Base-by-base conservation (phyloP, 179 eudicot species). In the Silene vulgaris region DNA sequence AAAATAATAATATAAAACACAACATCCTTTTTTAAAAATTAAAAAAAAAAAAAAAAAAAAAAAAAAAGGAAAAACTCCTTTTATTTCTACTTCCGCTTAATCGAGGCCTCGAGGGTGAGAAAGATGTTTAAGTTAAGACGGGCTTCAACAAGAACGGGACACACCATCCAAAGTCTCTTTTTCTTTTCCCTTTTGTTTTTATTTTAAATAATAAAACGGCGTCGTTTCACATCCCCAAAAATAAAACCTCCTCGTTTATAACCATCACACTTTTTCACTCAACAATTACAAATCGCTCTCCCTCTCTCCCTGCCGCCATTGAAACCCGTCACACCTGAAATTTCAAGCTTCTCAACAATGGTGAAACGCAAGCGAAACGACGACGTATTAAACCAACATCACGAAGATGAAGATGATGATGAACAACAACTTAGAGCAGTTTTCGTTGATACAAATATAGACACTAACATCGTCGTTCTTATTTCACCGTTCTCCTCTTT, bases 401-500 rank as follows among this genome's bases (percentile, higher is more conserved):
- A 20, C 0, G 77, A 67, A 0, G 23, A 65, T 0, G 45, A 65
- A 3, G 82, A 89, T 21, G 84, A 65, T 0, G 66, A 32, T 4
- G 45, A 71, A 28, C 19, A 52, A 52, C 59, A 52, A 0, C 43
- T 68, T 3, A 54, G 52, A 17, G 81, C 90, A 28, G 84, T 90
- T 17, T 88, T 81, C 78, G 67, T 91, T 52, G 91, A 90, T 74
- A 91, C 97, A 29, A 88, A 28, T 76, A 81, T 91, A 61, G 81
- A 86, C 62, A 91, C 97, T 56, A 92, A 85, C 76, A 48, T 91
- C 9, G 85, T 77, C 13, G n/a, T 84, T 50, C 77, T 82, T 28
- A 84, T 81, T 69, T 81, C 90, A 21, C 78, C 90, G 87, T 81
- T 37, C 40, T 19, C 32, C 75, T 20, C 82, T 17, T 29, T 72